Evolutionary conservation across 1,284 basidiomycete genomes (phyloP), one percentile per base, ranked within the genome.

Genomic region (Papiliotrema terrestris): DNA sequence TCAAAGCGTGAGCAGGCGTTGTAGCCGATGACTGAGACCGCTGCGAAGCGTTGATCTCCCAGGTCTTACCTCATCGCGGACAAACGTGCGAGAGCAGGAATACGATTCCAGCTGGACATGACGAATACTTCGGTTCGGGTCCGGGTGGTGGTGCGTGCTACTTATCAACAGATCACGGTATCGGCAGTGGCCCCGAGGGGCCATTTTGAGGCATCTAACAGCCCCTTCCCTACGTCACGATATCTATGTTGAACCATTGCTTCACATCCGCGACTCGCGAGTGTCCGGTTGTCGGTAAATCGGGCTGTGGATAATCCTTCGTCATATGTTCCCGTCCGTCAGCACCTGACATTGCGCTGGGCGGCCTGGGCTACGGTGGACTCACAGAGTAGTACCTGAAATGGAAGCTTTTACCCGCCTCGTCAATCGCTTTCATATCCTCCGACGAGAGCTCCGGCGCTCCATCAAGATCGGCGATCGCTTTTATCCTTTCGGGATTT

Each of bases 401-500:
- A 36, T 52, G 42, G 15, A 52, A 19, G 11, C 3, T 38, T 20
- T 29, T 43, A n/a, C 50, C 50, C 29, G 42, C 50, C 50, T 29
- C 19, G 29, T 47, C 37, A 20, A 53, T 47, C 48, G 52, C 48
- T 41, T 45, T 39, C 42, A 57, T 43, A 32, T 57, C 37, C 35
- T 45, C 50, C 29, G 14, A 3, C 5, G 50, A n/a, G 15, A 52
- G 29, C 15, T 52, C 50, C 3, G 50, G 50, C 8, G 88, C 63
- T 17, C 75, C 69, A 43, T 80, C 75, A 2, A 82, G 77, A 44
- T 79, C 79, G 19, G 85, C 66, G 57, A 86, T 84, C 72, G 87
- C 86, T 63, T 79, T 76, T 59, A 91, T 80, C 44, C 85, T 82
- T 44, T 79, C 80, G 19, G 75, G 78, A 69, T 89, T 89, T 11